phyloP scores from a whole-genome alignment of 768 basidiomycete genomes.

The Boletus fagicola region DNA sequence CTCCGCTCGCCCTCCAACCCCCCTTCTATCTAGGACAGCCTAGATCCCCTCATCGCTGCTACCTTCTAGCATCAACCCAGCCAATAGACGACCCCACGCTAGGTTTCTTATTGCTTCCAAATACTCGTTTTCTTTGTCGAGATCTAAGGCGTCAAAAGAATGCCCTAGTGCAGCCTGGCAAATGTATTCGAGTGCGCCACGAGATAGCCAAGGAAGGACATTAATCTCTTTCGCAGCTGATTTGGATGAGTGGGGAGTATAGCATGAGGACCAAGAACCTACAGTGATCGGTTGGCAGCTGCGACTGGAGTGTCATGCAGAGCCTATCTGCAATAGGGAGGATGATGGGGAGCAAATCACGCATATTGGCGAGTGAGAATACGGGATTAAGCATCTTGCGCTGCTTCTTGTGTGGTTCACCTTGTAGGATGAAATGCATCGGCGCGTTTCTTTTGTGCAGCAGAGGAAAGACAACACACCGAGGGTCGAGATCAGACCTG shows the following conservation, averaged over 20 bases:
- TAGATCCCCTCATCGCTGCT: no score
- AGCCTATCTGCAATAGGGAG: conserved; percentile 34
- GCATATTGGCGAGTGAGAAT: conserved; percentile 33
- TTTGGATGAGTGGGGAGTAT: neutral
- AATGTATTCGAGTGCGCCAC: conserved; percentile 38
- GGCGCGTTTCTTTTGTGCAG: no score
- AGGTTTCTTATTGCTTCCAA: conserved; percentile 30
- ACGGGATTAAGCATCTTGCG: conserved; percentile 36
- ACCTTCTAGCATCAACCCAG: neutral
- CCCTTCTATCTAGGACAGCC: no score
- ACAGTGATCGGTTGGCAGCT: conserved; percentile 27
- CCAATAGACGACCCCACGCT: conserved; percentile 23
- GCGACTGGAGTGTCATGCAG: conserved; percentile 17
- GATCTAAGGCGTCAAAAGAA: conserved; percentile 31
- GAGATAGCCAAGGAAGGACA: conserved; percentile 34
- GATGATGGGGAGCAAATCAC: conserved; percentile 29
- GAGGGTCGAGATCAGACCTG: conserved; percentile 37
- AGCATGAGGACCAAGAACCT: neutral
- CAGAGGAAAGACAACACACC: conserved; percentile 22
- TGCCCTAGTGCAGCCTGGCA: conserved; percentile 35
- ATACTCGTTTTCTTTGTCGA: conserved; percentile 27
- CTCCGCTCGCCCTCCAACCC: no score
- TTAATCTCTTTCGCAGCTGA: conserved; percentile 33
- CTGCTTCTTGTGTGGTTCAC: conserved; percentile 32
- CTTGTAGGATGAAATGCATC: conserved; percentile 5